Evolutionary conservation across 257 asterid species (phyloP).

Genomic region (Solanum lycopersicoides): DNA sequence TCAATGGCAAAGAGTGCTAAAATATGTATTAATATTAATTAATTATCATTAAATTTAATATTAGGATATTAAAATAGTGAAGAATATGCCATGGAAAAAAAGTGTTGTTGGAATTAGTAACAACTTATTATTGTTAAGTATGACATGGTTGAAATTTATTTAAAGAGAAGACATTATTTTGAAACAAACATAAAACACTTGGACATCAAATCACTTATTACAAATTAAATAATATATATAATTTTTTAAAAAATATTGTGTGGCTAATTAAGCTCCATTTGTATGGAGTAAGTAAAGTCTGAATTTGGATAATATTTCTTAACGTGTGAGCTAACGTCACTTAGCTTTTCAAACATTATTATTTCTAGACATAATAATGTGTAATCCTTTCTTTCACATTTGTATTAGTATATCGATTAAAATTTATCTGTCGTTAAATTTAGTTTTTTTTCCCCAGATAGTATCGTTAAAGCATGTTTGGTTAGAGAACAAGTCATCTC

Average conservation of each 20-base stretch:
- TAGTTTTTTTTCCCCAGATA: too few relatives aligned
- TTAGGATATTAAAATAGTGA: not conserved
- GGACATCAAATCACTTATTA: not conserved
- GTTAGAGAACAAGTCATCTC: too few relatives aligned
- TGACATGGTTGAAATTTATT: not conserved
- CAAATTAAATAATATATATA: not conserved
- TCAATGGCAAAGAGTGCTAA: too few relatives aligned
- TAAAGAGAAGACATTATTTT: not conserved
- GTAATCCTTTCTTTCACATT: not conserved
- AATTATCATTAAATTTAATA: too few relatives aligned
- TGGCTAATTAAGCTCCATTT: not conserved
- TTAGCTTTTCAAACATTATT: not conserved
- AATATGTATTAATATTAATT: rapidly evolving
- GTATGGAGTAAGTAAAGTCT: not conserved
- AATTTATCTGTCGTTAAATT: too few relatives aligned
- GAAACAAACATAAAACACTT: not conserved
- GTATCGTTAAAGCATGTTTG: too few relatives aligned
- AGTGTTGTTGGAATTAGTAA: not conserved
- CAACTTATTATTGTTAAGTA: not conserved
- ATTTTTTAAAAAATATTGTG: not conserved
- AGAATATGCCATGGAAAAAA: not conserved
- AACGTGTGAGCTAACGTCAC: not conserved
- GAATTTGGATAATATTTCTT: not conserved
- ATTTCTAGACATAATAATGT: not conserved
- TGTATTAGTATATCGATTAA: not conserved